A percentile compares a stretch with the other conserved stretches of the same genome.
These are phyloP conservation scores for Beauveria brongniartii DNA, from an alignment of 2,329 filamentous ascomycete species.

Conservation along the genomic window DNA sequence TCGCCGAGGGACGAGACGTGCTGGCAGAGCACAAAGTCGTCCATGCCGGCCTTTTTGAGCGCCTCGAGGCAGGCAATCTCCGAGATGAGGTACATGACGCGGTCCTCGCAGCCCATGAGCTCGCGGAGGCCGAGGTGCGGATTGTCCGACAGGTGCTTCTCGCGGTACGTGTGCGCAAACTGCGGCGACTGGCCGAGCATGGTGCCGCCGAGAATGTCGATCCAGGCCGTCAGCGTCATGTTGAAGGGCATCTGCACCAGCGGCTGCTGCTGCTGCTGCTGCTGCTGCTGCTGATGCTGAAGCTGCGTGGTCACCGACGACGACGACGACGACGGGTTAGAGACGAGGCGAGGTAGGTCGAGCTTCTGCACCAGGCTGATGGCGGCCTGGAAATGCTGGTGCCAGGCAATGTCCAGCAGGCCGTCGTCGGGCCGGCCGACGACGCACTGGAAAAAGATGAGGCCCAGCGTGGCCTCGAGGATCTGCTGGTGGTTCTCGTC, in stretches of 20 bases:
- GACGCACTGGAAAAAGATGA: conserved; percentile 94
- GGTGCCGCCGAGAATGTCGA: conserved; percentile 90
- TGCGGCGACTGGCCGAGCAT: conserved; percentile 80
- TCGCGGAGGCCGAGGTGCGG: conserved; percentile 69
- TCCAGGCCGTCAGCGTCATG: conserved; percentile 92
- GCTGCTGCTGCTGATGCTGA: conserved; percentile 19
- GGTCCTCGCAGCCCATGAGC: conserved; percentile 96
- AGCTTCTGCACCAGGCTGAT: conserved; percentile 80
- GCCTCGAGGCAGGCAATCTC: conserved; percentile 95
- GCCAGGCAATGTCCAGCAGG: conserved; percentile 89
- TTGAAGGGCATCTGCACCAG: conserved; percentile 68
- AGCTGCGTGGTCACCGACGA: no score
- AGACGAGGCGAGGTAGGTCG: conserved; percentile 62
- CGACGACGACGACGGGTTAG: conserved; percentile 42
- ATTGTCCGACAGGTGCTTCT: conserved; percentile 72
- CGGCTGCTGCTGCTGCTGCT: conserved; percentile 20
- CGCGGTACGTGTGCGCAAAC: conserved; percentile 91
- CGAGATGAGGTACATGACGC: conserved; percentile 95
- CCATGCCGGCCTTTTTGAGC: conserved; percentile 73
- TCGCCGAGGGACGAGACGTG: conserved; percentile 83
- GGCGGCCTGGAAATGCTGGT: conserved; percentile 91
- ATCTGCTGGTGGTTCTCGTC: conserved; percentile 83
- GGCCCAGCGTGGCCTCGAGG: conserved; percentile 82
- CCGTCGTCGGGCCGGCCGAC: conserved; percentile 80
- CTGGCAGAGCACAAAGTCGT: conserved; percentile 77